Base-by-base conservation (phyloP, 2,329 filamentous ascomycete genomes). In the Ophiostoma triangulosporum region DNA sequence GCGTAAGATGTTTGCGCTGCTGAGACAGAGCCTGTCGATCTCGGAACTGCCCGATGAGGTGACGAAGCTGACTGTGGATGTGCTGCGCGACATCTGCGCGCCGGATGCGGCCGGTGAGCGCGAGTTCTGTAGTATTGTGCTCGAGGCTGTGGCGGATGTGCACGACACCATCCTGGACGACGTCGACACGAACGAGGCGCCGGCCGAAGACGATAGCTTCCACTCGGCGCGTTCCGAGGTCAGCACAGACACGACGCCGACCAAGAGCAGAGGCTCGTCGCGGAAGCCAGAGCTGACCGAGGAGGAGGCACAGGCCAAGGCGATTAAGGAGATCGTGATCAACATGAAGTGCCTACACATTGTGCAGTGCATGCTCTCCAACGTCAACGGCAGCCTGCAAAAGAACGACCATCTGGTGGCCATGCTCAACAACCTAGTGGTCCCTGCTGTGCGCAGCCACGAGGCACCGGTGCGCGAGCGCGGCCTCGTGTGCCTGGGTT, bases 301-400 rank as follows among this genome's bases (percentile, higher is more conserved):
- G 54, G 84, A 86, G 60, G 80, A 83, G 58, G 78, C 80, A 9
- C 75, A 80, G 60, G 76, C 78, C 48, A 94, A 90, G 70, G 88
- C 86, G 1, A 81, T 96, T 60, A 83, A 81, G 59, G 89, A 96
- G 69, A 93, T 96, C 64, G 83, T 96, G 73, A 86, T 97, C 66
- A 97, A 97, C 72, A 90, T 96, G 80, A 97, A 97, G 70, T 97
- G 93, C 67, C 76, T 98, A 57, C 87, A 96, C 64, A 96, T 98
- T 60, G 90, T 94, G 26, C 88, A 96, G 67, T 97, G 89, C 73
- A 95, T 97, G 86, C 77, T 98, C 51, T 83, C 94, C 64, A 95
- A 97, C 63, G 88, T 98, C 9, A 78, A 86, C 52, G 88, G 88
- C 57, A 86, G 86, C 62, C 73, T 97, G 35, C 89, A 96, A 68